Percentiles rank a stretch among this genome's conserved stretches.
phyloP scores from a whole-genome alignment of 2,329 filamentous ascomycete species.

The Colletotrichum tamarilloi region DNA sequence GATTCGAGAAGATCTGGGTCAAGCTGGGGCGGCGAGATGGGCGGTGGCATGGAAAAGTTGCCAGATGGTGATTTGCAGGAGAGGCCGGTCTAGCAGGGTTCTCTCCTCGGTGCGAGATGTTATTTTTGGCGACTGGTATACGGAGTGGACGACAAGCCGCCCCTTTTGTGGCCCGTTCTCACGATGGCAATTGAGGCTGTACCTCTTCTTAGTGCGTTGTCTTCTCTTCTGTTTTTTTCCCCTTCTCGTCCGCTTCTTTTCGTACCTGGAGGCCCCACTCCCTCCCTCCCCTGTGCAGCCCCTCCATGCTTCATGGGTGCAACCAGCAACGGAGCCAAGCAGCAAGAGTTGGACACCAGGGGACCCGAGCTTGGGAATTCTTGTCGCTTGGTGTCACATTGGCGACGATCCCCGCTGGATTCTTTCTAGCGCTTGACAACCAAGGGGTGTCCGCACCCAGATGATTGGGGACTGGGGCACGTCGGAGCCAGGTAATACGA shows the following conservation, averaged over 20 bases:
- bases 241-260: slow-evolving; percentile 10
- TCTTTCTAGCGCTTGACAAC: slow-evolving; percentile 34
- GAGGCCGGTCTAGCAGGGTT: slow-evolving; percentile 25
- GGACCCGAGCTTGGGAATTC: slow-evolving; percentile 25
- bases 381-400: slow-evolving; percentile 29
- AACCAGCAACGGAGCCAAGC: slow-evolving; percentile 34
- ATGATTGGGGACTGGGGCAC: slow-evolving; percentile 15
- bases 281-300: slow-evolving; percentile 7
- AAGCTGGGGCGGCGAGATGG: slow-evolving; percentile 12
- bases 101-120: slow-evolving; percentile 23
- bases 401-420: slow-evolving; percentile 34
- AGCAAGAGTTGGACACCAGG: slow-evolving; percentile 32
- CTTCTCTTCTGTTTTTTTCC: slow-evolving; percentile 18
- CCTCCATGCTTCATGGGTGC: slow-evolving; percentile 22
- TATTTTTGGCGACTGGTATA: slow-evolving; percentile 34
- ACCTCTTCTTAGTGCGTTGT: slow-evolving; percentile 29
- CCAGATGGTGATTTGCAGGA: slow-evolving; percentile 33
- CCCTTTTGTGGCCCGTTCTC: slow-evolving; percentile 31
- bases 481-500: slow-evolving; percentile 34
- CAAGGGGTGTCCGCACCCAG: slow-evolving; percentile 30
- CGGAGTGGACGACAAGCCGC: slow-evolving; percentile 28
- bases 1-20: slow-evolving; percentile 25
- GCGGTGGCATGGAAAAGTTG: slow-evolving; percentile 20
- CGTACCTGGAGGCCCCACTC: slow-evolving; percentile 32
- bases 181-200: slow-evolving; percentile 35